Base-by-base conservation (phyloP, 805 yeast genomes). In the Hyphopichia homilentoma region DNA sequence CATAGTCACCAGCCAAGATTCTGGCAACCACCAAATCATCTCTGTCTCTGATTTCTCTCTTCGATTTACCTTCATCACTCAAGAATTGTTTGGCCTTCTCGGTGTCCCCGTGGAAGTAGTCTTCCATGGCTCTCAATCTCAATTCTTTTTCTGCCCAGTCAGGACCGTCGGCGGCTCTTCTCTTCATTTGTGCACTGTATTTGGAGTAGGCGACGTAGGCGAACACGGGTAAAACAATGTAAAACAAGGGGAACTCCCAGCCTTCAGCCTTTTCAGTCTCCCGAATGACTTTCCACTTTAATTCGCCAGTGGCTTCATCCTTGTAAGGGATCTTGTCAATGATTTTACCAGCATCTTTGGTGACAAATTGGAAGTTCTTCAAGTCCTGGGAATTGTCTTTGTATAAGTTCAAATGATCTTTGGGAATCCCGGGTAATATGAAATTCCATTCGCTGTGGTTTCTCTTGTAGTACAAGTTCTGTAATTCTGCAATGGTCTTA, bases 111-210 rank as follows among this genome's bases (percentile, higher is more conserved):
- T 70, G 73, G 61, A 69, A 71, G 43, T 72, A 74, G 45, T 76
- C 75, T 55, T 82, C 86, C 67, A 77, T 77, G 32, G 72, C 73
- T 69, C 94, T 81, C 56, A 81, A 71, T 49, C 84, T 69, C 58
- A 85, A 74, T 65, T 85, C 95, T 54, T 83, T 77, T 54, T 77
- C 75, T 25, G 95, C 95, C 95, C 95, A 85, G 48, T 79, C 84
- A 38, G 71, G 70, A 47, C 73, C 73, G 19, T 64, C 69, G 23
- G 43, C 39, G 30, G 57, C 67, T 46, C 70, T 56, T 45, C 54
- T 53, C 45, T 54, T 54, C 61, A 57, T 56, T 47, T 66, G 70
- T 18, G 69, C 53, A 27, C 70, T 63, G 53, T 66, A 65, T 52
- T 66, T 66, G 39, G 70, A 53, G 47, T 66, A 77, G 33, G 78